Conservation (phyloP, 306 rosid genomes). For the Elaeagnus macrophylla region DNA sequence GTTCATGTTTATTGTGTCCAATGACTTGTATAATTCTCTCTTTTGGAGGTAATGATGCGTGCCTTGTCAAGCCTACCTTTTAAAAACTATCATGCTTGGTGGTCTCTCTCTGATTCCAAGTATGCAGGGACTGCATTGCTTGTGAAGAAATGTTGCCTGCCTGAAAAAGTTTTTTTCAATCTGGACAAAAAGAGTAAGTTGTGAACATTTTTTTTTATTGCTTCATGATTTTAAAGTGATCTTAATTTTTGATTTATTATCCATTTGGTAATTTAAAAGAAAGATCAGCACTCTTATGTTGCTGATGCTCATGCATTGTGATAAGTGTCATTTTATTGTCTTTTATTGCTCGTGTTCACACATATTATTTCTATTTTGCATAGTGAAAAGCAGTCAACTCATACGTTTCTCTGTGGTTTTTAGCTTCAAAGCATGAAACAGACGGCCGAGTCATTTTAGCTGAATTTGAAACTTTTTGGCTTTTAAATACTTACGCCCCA, state of each 20-base stretch:
- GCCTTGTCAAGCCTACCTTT: conserved; percentile 81
- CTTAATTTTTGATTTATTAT: neutral
- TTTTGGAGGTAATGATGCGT: conserved; percentile 66
- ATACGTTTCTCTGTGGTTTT: conserved; percentile 20
- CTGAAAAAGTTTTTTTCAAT: conserved; percentile 65
- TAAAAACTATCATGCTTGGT: conserved; percentile 72
- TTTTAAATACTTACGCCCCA: conserved; percentile 84
- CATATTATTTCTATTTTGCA: conserved; percentile 6
- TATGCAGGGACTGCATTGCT: conserved; percentile 92
- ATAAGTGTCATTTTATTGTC: neutral
- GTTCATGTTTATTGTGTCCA: neutral
- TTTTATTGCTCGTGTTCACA: neutral
- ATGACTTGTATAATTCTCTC: neutral
- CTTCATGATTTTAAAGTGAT: neutral
- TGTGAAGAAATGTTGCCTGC: conserved; percentile 76
- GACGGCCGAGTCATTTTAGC: conserved; percentile 91
- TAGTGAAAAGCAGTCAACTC: conserved; percentile 13
- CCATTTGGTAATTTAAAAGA: conserved; percentile 1
- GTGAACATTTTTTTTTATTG: conserved; percentile 3
- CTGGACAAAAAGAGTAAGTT: conserved; percentile 73
- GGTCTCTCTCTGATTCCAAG: conserved; percentile 96
- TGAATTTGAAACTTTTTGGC: conserved; percentile 70
- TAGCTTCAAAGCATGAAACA: conserved; percentile 89
- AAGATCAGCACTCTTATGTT: neutral
- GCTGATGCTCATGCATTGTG: neutral